A percentile compares a stretch with the other conserved stretches of the same genome.
These are phyloP conservation scores for Zasmidium cellare DNA, from an alignment of 2,329 filamentous ascomycete genomes.

Conservation along the genomic window DNA sequence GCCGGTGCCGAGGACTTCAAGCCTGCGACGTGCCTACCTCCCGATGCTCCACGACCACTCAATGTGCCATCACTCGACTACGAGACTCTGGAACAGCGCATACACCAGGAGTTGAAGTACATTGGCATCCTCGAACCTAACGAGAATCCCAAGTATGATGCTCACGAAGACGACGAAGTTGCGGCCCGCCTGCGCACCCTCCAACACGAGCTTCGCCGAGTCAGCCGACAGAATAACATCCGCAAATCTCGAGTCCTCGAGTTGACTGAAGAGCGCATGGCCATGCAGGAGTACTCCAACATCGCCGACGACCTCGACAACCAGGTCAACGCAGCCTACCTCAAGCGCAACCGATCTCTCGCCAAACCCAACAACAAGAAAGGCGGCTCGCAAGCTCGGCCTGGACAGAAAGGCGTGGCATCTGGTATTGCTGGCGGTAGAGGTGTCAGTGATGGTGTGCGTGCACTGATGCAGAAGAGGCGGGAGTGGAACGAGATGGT, in stretches of 20 bases:
- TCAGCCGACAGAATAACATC: conserved; percentile 85
- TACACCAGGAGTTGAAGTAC: conserved; percentile 86
- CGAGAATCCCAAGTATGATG: conserved; percentile 75
- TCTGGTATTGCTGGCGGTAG: conserved; percentile 66
- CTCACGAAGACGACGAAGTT: conserved; percentile 90
- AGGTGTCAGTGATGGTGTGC: conserved; percentile 86
- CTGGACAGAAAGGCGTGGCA: conserved; percentile 69
- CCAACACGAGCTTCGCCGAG: conserved; percentile 77
- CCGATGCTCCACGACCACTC: conserved; percentile 38
- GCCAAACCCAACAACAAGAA: conserved; percentile 85
- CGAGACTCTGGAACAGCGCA: conserved; percentile 80
- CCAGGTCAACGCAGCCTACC: conserved; percentile 91
- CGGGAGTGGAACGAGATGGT: conserved; percentile 89
- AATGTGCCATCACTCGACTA: conserved; percentile 68
- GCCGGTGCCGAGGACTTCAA: conserved; percentile 39
- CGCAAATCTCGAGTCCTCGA: conserved; percentile 85
- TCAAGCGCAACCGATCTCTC: conserved; percentile 87
- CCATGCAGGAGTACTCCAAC: conserved; percentile 93
- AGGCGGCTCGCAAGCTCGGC: conserved; percentile 51
- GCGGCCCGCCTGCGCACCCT: conserved; percentile 83
- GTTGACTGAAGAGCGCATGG: conserved; percentile 87
- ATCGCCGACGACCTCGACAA: conserved; percentile 95
- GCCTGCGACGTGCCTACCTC: conserved; percentile 72
- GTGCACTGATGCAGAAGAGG: conserved; percentile 88
- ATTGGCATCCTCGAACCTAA: conserved; percentile 75